Conservation (phyloP, 345 rosid species). For the Leavenworthia alabamica region DNA sequence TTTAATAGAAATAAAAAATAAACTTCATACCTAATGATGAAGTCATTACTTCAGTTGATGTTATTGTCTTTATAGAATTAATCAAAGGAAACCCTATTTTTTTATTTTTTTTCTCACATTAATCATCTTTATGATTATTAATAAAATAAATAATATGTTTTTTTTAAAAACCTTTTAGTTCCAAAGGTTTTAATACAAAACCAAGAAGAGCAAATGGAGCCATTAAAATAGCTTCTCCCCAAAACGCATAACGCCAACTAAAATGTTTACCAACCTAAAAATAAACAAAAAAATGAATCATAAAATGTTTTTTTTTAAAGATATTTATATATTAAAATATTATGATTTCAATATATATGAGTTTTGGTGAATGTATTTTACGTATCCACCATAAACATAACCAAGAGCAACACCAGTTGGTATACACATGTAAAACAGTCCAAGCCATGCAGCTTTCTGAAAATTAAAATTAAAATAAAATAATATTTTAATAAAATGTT, state of each 20-base stretch:
- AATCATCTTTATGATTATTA: background rate
- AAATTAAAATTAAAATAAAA: background rate
- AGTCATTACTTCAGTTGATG: constrained; percentile 1
- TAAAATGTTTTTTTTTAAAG: too few relatives aligned
- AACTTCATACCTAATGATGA: background rate
- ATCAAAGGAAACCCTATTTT: constrained; percentile 15
- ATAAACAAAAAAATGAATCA: background rate
- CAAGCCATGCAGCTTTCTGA: constrained; percentile 92
- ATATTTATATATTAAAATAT: too few relatives aligned
- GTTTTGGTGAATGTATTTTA: constrained; percentile 33
- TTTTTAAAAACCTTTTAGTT: constrained; percentile 70
- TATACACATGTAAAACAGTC: constrained; percentile 91
- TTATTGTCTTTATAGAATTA: background rate
- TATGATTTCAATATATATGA: background rate
- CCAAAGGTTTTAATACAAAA: constrained; percentile 69
- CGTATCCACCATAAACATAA: constrained; percentile 85
- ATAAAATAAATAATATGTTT: background rate
- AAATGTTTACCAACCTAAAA: constrained; percentile 63
- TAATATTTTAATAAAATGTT: background rate
- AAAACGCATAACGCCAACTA: constrained; percentile 76
- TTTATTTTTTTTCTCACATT: background rate
- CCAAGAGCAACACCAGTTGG: constrained; percentile 88
- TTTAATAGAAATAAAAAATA: background rate
- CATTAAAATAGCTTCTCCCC: constrained; percentile 82
- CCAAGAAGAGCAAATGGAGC: constrained; percentile 75